These are phyloP conservation scores for Tritrichomonas musculus DNA, from an alignment of 208 protist species.

Conservation along the genomic window DNA sequence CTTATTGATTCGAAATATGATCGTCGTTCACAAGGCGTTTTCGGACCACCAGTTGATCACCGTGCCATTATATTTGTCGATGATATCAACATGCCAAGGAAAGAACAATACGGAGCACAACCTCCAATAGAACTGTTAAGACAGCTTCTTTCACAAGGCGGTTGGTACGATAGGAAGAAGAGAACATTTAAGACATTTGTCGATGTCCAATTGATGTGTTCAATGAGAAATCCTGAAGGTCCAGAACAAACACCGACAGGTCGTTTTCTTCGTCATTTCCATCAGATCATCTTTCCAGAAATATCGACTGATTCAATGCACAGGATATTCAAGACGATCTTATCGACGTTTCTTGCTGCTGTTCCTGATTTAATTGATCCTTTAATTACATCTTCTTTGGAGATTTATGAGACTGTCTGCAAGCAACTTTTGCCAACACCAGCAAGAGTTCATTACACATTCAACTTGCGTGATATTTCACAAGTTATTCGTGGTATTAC, in stretches of 20 bases:
- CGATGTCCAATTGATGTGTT: constrained; percentile 71
- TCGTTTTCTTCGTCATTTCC: constrained; percentile 92
- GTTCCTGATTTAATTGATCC: constrained; percentile 33
- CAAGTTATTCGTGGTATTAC: constrained; percentile 64
- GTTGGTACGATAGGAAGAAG: constrained; percentile 89
- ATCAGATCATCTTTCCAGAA: constrained; percentile 56
- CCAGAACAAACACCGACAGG: constrained; percentile 83
- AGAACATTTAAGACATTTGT: constrained; percentile 82
- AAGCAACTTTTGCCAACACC: constrained; percentile 77
- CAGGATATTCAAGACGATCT: constrained; percentile 58
- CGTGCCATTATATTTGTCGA: constrained; percentile 83
- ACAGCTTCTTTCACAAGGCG: constrained; percentile 83
- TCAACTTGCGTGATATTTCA: constrained; percentile 90
- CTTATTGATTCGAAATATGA: constrained; percentile 88
- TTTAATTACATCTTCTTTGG: constrained; percentile 51
- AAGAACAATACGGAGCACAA: constrained; percentile 86
- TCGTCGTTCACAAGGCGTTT: constrained; percentile 81
- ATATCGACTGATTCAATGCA: constrained; percentile 43
- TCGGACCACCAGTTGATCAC: constrained; percentile 78
- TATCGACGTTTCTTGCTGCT: constrained; percentile 40
- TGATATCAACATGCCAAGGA: constrained; percentile 91
- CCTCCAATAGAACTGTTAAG: constrained; percentile 90
- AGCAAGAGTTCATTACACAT: constrained; percentile 92
- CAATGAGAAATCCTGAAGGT: constrained; percentile 90
- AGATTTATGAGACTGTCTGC: constrained; percentile 48